Evolutionary conservation across 2,329 filamentous ascomycete genomes (phyloP), one percentile per base, ranked within the genome.

Genomic region (Clarireedia homoeocarpa): DNA sequence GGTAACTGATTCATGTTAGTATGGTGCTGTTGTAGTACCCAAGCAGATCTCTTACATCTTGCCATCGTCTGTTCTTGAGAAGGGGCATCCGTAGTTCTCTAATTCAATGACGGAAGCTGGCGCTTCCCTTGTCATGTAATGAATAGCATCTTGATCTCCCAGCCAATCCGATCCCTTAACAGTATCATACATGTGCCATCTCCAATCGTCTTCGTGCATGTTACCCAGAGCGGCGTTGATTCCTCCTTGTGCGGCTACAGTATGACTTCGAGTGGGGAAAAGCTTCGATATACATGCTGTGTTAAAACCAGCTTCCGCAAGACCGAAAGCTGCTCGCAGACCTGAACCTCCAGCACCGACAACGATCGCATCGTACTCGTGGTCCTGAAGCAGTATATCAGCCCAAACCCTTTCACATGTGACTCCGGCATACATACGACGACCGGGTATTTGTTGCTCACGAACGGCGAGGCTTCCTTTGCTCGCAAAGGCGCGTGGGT

Each of bases 111-210:
- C 91, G 65, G 88, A 92, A 59, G 86, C 85, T 36, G 91, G 91
- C 60, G 91, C 91, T 77, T 96, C 91, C 69, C 91, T 83, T 68
- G 91, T 96, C 91, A 96, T 96, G 79, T 96, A 96, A 77, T 96
- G 91, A 71, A 96, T 96, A 63, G 91, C 91, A 72, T 96, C 91
- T 75, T 96, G 91, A 74, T 96, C 91, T 73, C 91, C 91, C 51
- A 96, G 83, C 91, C 91, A 96, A 79, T 96, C 91, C 63, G 89
- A 95, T 63, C 91, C 91, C 80, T 96, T 96, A 71, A 96, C 91
- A 45, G 91, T 96, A 74, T 96, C 91, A 79, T 96, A 96, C 91
- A 96, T 96, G 77, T 96, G 91, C 91, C 91, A 96, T 79, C 91
- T 85, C 91, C 91, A 96, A 77, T 96, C 91, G 70, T 96, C 91